Conservation (phyloP, 2,329 filamentous ascomycete genomes). For the Teratosphaeria epicoccoides region DNA sequence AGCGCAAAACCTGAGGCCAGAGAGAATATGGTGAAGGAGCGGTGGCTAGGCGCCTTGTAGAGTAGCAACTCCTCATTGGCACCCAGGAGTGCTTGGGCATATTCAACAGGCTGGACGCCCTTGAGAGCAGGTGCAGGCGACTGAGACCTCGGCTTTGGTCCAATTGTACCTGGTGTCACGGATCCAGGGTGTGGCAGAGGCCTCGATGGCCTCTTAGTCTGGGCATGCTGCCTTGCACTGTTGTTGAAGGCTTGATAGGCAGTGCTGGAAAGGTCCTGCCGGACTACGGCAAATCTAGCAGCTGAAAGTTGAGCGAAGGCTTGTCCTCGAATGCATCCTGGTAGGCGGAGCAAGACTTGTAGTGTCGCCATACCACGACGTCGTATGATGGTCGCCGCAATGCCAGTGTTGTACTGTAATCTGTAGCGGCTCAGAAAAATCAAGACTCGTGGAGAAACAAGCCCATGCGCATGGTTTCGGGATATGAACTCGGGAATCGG, state of each 20-base stretch:
- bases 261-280: not conserved
- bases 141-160: not conserved
- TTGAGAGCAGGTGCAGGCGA: not conserved
- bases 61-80: constrained; percentile 11
- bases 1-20: constrained; percentile 10
- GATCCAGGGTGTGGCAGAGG: not conserved
- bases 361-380: not conserved
- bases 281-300: not conserved
- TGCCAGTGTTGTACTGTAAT: not conserved
- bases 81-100: constrained; percentile 6
- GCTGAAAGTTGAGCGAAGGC: constrained; percentile 3
- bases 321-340: constrained; percentile 12
- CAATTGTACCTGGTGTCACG: not conserved
- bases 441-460: not conserved
- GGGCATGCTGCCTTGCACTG: not conserved
- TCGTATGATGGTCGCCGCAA: not conserved
- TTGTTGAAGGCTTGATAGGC: not conserved
- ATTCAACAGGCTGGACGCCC: not conserved
- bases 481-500: constrained; percentile 5
- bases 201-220: not conserved
- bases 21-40: constrained; percentile 13
- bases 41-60: constrained; percentile 16
- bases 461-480: constrained; percentile 1
- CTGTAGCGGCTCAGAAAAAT: not conserved
- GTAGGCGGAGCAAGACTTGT: constrained; percentile 12